Conservation (phyloP, 2,329 filamentous ascomycete species). For the Lojkania enalia region DNA sequence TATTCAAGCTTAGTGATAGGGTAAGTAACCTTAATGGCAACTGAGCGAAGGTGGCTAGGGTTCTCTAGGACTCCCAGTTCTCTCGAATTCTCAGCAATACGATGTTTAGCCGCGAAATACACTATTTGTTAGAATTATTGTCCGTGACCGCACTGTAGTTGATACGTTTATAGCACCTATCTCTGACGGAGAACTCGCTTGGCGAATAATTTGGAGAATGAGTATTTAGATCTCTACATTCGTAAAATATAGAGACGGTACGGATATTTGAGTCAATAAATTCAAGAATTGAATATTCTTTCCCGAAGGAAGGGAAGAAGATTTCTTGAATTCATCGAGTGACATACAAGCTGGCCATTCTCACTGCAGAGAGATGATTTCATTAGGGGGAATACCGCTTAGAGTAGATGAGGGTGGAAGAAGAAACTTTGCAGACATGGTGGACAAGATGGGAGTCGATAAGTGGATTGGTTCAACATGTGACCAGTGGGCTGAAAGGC, state of each 20-base stretch:
- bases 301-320: slow-evolving; percentile 56
- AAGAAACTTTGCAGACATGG: slow-evolving; percentile 48
- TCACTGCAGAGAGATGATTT: slow-evolving; percentile 55
- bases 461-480: slow-evolving; percentile 44
- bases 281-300: slow-evolving; percentile 59
- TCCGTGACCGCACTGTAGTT: no score
- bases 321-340: slow-evolving; percentile 58
- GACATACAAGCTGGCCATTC: slow-evolving; percentile 55
- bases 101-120: slow-evolving; percentile 20
- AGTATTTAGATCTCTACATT: slow-evolving; percentile 54
- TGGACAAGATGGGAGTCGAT: slow-evolving; percentile 42
- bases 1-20: slow-evolving; percentile 27
- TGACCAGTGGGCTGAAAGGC: slow-evolving; percentile 15
- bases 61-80: slow-evolving; percentile 46
- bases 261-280: slow-evolving; percentile 55
- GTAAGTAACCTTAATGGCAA: slow-evolving; percentile 52
- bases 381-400: slow-evolving; percentile 50
- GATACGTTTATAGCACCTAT: no score
- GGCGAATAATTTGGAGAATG: slow-evolving; percentile 54
- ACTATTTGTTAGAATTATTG: no score
- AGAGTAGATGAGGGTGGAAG: slow-evolving; percentile 33
- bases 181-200: slow-evolving; percentile 48
- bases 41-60: slow-evolving; percentile 46
- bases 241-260: slow-evolving; percentile 54
- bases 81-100: slow-evolving; percentile 12